These are phyloP conservation scores for Cercophora scortea DNA, from an alignment of 495 filamentous ascomycete species.

Conservation along the genomic window DNA sequence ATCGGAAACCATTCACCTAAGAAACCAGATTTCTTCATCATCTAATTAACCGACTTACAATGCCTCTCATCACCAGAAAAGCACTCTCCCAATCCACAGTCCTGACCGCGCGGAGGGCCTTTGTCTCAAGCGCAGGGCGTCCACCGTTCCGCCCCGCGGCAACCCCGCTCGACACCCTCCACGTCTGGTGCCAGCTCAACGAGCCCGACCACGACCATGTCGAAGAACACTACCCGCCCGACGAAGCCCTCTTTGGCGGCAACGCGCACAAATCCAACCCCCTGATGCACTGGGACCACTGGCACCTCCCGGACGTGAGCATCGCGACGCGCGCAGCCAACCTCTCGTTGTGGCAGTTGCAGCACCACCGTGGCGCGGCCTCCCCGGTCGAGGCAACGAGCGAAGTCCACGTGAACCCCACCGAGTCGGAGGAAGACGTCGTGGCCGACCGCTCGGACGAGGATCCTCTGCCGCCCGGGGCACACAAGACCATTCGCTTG, in stretches of 20 bases:
- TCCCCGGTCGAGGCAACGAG: not conserved
- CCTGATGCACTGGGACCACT: not conserved
- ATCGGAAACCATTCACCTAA: too few relatives aligned
- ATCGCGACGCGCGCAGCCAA: not conserved
- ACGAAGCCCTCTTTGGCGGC: not conserved
- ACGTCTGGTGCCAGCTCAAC: not conserved
- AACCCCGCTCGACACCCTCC: not conserved
- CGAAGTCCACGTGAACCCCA: constrained; percentile 21
- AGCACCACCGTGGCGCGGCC: too few relatives aligned
- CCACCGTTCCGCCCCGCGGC: not conserved
- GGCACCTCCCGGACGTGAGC: not conserved
- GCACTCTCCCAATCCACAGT: too few relatives aligned
- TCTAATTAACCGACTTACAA: too few relatives aligned
- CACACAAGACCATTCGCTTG: constrained; percentile 14
- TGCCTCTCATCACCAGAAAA: too few relatives aligned
- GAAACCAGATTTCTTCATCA: too few relatives aligned
- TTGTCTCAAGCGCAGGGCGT: too few relatives aligned
- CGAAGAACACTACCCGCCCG: not conserved
- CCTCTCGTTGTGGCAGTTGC: not conserved
- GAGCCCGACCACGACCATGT: not conserved
- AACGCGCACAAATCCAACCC: not conserved
- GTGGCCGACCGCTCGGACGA: constrained; percentile 17
- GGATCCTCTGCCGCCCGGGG: constrained; percentile 16
- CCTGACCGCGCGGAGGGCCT: too few relatives aligned
- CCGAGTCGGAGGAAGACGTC: constrained; percentile 21